phyloP scores from a whole-genome alignment of 306 rosid genomes.

The Benincasa hispida region DNA sequence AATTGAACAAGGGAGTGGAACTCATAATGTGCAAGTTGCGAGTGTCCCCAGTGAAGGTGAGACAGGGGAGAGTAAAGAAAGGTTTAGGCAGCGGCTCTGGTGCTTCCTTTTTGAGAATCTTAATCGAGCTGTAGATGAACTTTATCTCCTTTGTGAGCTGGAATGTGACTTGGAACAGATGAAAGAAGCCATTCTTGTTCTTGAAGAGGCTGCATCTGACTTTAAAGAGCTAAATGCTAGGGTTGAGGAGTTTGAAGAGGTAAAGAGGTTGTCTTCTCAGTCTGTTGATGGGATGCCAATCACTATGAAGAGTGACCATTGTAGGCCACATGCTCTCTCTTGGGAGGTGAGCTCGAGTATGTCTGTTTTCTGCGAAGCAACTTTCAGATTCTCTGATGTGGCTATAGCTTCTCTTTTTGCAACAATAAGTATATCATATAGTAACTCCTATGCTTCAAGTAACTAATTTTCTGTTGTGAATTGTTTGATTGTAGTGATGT shows the following conservation, averaged over 20 bases:
- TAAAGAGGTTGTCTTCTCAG: conserved; percentile 62
- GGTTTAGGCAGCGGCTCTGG: conserved; percentile 97
- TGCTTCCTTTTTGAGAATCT: conserved; percentile 98
- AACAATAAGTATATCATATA: neutral
- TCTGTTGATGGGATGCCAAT: conserved; percentile 51
- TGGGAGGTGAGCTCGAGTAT: conserved; percentile 74
- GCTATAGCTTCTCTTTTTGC: neutral
- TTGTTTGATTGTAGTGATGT: neutral
- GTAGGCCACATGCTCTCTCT: conserved; percentile 97
- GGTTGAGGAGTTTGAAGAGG: conserved; percentile 87
- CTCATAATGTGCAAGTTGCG: conserved; percentile 31
- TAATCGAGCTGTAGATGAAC: conserved; percentile 95
- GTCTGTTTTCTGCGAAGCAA: neutral
- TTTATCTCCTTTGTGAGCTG: conserved; percentile 96
- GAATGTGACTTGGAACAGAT: conserved; percentile 95
- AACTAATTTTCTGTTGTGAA: neutral
- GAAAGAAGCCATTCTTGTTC: conserved; percentile 97
- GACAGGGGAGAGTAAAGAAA: conserved; percentile 83
- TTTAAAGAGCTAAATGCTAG: conserved; percentile 70
- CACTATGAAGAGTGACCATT: conserved; percentile 80
- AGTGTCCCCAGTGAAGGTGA: conserved; percentile 46
- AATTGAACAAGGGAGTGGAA: conserved; percentile 19
- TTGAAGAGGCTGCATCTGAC: conserved; percentile 93
- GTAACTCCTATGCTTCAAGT: neutral
- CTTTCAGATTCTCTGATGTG: neutral